A percentile compares a stretch with the other conserved stretches of the same genome.
Evolutionary conservation across 257 asterid genomes (phyloP).

Genomic region (Thymus mandschuricus): DNA sequence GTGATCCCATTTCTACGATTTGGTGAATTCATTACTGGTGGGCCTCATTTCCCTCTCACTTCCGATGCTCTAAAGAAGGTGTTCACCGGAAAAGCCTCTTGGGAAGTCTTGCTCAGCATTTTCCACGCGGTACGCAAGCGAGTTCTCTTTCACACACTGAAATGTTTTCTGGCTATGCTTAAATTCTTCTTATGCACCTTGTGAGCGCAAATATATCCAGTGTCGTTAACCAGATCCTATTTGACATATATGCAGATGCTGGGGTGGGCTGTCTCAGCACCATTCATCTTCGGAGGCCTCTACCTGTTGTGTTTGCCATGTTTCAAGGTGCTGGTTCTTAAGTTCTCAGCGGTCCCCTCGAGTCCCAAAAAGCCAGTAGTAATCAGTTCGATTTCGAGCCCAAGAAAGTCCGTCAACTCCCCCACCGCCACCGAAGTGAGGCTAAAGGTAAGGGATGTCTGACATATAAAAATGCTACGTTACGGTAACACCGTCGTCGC

Average conservation of each 20-base stretch:
- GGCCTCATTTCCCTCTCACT: constrained; percentile 85
- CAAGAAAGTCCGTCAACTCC: constrained; percentile 51
- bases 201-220: neutral
- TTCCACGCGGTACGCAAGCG: constrained; percentile 67
- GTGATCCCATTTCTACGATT: constrained; percentile 83
- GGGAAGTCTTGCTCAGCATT: constrained; percentile 75
- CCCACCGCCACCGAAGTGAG: constrained; percentile 61
- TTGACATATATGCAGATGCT: constrained; percentile 56
- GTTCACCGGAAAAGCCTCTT: constrained; percentile 85
- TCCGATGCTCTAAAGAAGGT: constrained; percentile 94
- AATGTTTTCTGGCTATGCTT: neutral
- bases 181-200: neutral
- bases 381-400: constrained; percentile 47
- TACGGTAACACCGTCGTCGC: neutral
- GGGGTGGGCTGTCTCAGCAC: constrained; percentile 93
- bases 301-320: constrained; percentile 67
- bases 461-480: neutral
- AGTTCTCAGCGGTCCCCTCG: constrained; percentile 57
- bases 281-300: constrained; percentile 66
- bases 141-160: constrained; percentile 11
- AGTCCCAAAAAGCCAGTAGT: constrained; percentile 56
- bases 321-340: constrained; percentile 64
- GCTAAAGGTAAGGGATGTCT: constrained; percentile 79
- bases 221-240: neutral
- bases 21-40: constrained; percentile 79